Conservation (phyloP, 768 basidiomycete species). For the Hericium erinaceus region DNA sequence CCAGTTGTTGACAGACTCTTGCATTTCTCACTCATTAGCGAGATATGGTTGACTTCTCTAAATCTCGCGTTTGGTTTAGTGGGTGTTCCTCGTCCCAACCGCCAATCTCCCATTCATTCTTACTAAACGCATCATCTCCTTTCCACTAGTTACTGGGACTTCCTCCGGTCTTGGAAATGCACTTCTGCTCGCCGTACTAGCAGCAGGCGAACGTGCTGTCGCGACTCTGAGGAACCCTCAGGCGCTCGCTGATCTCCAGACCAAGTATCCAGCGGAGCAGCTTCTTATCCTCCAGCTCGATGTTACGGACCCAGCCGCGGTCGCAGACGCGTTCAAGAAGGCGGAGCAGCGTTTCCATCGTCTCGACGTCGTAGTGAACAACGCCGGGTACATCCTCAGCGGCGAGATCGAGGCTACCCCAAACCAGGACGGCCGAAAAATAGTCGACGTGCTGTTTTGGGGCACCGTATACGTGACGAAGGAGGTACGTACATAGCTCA, state of each 20-base stretch:
- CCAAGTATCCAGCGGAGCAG: background rate
- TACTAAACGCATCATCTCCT: no score
- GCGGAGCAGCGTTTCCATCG: background rate
- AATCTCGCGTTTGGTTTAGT: conserved; percentile 1
- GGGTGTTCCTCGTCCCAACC: background rate
- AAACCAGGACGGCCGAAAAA: background rate
- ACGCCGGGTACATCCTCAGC: background rate
- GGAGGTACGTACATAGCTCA: background rate
- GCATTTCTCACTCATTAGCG: no score
- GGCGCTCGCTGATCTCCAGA: background rate
- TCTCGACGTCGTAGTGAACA: conserved; percentile 4
- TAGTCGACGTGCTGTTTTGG: background rate
- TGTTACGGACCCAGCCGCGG: background rate
- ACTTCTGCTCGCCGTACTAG: background rate
- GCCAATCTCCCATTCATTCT: background rate
- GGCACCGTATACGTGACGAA: conserved; percentile 1
- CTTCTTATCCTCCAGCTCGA: background rate
- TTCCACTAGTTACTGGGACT: background rate
- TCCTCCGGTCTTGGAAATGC: background rate
- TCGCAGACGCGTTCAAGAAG: background rate
- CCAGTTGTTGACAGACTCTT: no score
- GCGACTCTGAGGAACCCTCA: background rate
- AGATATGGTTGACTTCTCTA: background rate
- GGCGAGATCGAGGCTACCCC: conserved; percentile 2
- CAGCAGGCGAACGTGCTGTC: background rate